Base-by-base conservation (phyloP, 23 red algal species). In the Gracilaria gracilis region DNA sequence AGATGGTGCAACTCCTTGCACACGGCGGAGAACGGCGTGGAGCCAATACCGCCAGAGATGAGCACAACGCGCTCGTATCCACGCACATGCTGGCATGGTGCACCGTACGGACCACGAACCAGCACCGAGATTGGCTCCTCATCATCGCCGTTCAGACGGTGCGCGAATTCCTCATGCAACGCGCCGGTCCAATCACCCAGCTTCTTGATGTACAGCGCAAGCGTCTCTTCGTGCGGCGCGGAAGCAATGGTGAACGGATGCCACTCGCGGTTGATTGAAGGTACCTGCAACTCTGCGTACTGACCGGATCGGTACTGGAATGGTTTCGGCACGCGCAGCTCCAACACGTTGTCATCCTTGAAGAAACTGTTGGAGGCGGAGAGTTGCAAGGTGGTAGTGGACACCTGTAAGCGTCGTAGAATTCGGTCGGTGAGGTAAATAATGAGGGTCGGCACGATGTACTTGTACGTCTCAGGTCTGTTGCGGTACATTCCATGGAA, bases 221-320 rank as follows among this genome's bases (percentile, higher is more conserved):
- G 71, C 8, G 83, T 76, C 34, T 79, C 50, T 20, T 96, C 95
- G 39, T 96, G 82, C 6, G 88, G 95, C 38, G 87, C 95, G 9
- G 75, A 84, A 50, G 95, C 95, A 67, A 93, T 96, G n/a, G 95
- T 93, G 44, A 96, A 89, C 36, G 95, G 95, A 74, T 93, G 95
- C 83, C 84, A 96, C 79, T 91, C 87, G 20, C 69, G 88, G 55
- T 88, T 88, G 19, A 96, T 88, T 0, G 67, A 75, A 11, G 95
- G 95, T 20, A 96, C 82, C 53, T 87, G 67, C 23, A 96, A 32
- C 80, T 96, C 89, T 8, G 80, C 95, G 61, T 93, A 96, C 78
- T 96, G 95, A 48, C 95, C 95, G 0, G 95, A 70, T 39, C 75
- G 67, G 36, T 88, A 96, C 14, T 50, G 46, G 67, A 96, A 96